A percentile compares a stretch with the other conserved stretches of the same genome.
Conservation (phyloP, 805 yeast species). For the Komagataella mondaviorum region DNA sequence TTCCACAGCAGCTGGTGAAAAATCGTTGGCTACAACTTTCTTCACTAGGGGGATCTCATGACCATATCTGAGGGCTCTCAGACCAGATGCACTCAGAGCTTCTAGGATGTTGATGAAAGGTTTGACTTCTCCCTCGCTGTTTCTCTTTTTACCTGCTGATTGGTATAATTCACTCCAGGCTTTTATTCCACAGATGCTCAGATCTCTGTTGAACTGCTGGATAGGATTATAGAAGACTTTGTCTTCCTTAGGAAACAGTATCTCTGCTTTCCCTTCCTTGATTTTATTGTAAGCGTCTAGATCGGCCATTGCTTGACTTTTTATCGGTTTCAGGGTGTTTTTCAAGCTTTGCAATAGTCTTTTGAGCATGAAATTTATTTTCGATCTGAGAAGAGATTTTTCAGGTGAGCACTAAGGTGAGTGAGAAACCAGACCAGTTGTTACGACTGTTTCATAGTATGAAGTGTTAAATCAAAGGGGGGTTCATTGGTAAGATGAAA, state of each 20-base stretch:
- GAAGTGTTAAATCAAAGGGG: too few species aligned
- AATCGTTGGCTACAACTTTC: conserved; percentile 78
- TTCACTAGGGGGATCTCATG: conserved; percentile 74
- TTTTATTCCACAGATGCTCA: conserved; percentile 70
- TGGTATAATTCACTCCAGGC: conserved; percentile 69
- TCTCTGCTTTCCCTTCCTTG: conserved; percentile 74
- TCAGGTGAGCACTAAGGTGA: background rate
- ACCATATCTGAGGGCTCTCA: conserved; percentile 87
- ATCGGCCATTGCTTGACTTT: conserved; percentile 1
- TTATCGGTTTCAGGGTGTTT: background rate
- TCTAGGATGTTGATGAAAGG: conserved; percentile 66
- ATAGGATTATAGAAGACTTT: conserved; percentile 81
- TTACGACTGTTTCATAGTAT: too few species aligned
- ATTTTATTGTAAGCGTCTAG: conserved; percentile 19
- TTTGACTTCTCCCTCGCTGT: conserved; percentile 3
- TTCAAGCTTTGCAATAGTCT: background rate
- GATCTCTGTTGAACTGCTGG: conserved; percentile 92
- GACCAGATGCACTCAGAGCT: conserved; percentile 90
- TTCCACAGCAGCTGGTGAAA: conserved; percentile 73
- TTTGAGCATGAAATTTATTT: background rate
- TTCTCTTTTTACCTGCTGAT: conserved; percentile 9
- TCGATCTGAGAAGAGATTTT: background rate
- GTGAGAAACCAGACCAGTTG: background rate
- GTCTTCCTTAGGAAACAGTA: conserved; percentile 70
- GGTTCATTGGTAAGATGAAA: background rate